These are phyloP conservation scores for Gillenia trifoliata DNA, from an alignment of 306 rosid genomes.

Conservation along the genomic window DNA sequence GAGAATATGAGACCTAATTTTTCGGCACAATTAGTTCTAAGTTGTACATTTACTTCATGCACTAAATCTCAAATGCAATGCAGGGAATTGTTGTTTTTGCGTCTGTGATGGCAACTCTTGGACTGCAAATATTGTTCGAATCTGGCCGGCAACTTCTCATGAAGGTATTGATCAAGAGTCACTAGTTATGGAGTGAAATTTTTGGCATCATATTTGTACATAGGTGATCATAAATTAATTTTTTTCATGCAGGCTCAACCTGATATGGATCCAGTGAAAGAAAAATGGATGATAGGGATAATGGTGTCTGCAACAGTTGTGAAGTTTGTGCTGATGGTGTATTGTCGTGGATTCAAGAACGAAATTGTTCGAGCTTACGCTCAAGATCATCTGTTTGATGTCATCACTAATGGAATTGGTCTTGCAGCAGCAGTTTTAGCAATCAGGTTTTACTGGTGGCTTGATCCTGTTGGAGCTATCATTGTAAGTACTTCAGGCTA, in stretches of 20 bases:
- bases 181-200: neutral
- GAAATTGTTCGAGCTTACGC: slow-evolving; percentile 84
- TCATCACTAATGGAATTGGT: slow-evolving; percentile 77
- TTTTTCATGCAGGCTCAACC: slow-evolving; percentile 50
- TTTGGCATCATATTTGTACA: neutral
- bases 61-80: neutral
- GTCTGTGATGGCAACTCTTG: slow-evolving; percentile 91
- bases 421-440: slow-evolving; percentile 71
- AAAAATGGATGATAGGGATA: slow-evolving; percentile 85
- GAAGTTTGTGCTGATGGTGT: slow-evolving; percentile 54
- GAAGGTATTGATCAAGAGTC: slow-evolving; percentile 43
- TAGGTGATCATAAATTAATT: neutral
- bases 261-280: slow-evolving; percentile 55
- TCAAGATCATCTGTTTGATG: slow-evolving; percentile 90
- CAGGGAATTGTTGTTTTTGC: slow-evolving; percentile 94
- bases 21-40: neutral
- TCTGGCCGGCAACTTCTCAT: slow-evolving; percentile 58
- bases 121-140: slow-evolving; percentile 78
- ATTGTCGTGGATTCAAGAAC: slow-evolving; percentile 76
- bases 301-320: slow-evolving; percentile 65
- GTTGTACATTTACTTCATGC: neutral
- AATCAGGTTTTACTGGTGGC: slow-evolving; percentile 83
- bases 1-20: neutral
- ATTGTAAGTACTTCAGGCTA: slow-evolving; percentile 33
- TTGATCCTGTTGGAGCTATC: slow-evolving; percentile 81